phyloP scores from a whole-genome alignment of 305 asterid species.

The Fraxinus dipetala region DNA sequence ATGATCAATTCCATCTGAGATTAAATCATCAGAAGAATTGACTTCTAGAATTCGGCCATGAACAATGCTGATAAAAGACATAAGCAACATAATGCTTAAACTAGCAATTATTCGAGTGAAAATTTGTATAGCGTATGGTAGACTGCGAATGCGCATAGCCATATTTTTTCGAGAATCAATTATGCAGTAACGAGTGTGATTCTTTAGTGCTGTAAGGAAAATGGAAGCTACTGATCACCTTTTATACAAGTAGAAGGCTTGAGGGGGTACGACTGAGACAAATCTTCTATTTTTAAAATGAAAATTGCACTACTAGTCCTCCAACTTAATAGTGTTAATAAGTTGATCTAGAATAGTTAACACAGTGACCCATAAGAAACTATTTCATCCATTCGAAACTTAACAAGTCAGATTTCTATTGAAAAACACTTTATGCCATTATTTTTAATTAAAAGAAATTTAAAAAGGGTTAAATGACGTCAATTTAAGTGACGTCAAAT shows the following conservation, averaged over 20 bases:
- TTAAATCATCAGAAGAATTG: slow-evolving; percentile 1
- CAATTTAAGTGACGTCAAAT: no score
- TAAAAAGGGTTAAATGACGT: no score
- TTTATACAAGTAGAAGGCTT: no score
- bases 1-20: slow-evolving; percentile 48
- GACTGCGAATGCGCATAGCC: neutral
- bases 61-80: slow-evolving; percentile 15
- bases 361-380: neutral
- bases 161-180: neutral
- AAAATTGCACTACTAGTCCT: neutral
- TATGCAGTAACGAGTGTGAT: neutral
- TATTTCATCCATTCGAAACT: neutral
- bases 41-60: no score
- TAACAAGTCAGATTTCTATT: neutral
- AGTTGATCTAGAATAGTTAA: neutral
- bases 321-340: neutral
- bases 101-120: slow-evolving; percentile 25
- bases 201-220: neutral
- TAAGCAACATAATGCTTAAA: slow-evolving; percentile 1
- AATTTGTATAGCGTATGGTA: neutral
- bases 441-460: no score
- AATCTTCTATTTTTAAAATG: no score
- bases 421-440: neutral
- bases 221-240: neutral
- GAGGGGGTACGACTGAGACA: neutral